Evolutionary conservation across 2,329 filamentous ascomycete genomes (phyloP), one percentile per base, ranked within the genome.

Genomic region (Capronia epimyces): DNA sequence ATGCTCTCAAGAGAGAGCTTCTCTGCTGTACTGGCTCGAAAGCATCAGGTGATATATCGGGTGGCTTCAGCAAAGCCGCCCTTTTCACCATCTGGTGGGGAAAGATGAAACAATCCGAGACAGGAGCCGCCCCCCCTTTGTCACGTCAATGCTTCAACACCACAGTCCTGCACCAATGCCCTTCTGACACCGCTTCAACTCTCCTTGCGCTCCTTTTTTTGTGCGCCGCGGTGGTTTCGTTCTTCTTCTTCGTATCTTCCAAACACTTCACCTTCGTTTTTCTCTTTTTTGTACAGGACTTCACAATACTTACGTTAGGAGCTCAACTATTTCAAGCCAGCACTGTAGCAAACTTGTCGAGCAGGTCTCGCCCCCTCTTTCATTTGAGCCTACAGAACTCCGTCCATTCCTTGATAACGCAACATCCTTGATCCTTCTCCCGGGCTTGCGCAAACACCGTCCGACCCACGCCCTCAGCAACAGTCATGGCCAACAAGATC

Each of bases 401-500:
- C 5, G 18, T n/a, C 8, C 29, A 31, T 31, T n/a, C 29, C n/a
- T 8, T 18, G 12, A 22, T 15, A 21, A 52, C 25, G 18, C 43
- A 27, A 5, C 24, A 27, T 27, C 24, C 24, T 27, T 10, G 24
- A n/a, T n/a, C 29, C 6, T 32, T n/a, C 29, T 32, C 7, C 3
- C 29, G 3, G 13, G 7, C 29, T n/a, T 32, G 7, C 29, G 29
- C 29, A 32, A n/a, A 7, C 10, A 5, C 24, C 24, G 24, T 27
- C 24, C 10, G 24, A 27, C 10, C 24, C 5, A 10, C 24, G 24
- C 5, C 5, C 5, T 9, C 29, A 21, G 20, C 15, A 12, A 4
- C 20, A 34, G 27, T 31, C 25, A 52, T 55, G 45, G 69, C 71
- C 61, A 74, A 78, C 68, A 77, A 74, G 55, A 67, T 80, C 37